Base-by-base conservation (phyloP, 75 land plant species). In the Larix kaempferi region DNA sequence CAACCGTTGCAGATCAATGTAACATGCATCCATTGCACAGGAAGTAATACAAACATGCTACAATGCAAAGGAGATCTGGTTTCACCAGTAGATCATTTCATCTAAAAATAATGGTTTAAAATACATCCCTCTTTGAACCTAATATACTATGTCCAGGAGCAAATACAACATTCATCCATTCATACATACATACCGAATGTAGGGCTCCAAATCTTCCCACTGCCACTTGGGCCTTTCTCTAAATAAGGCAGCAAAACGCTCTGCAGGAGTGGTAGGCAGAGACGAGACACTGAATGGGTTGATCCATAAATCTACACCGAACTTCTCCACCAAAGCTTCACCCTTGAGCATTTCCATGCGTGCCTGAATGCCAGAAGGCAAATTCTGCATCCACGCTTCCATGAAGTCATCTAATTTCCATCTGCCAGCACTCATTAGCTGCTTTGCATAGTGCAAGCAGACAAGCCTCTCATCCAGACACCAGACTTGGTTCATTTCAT, bases 131-230 rank as follows among this genome's bases (percentile, higher is more conserved):
- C 54, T 10, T 49, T 10, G 54, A 49, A 49, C 54, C 54, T 49
- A 49, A 10, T 49, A 44, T 44, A 49, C 10, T 11, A 49, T 49
- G 54, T 49, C 11, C 12, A 49, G 10, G 12, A 49, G 11, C 12
- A 49, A 49, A 49, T 49, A 49, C 54, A 49, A 10, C 54, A 49
- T 49, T 49, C 54, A 49, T 49, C 10, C 54, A 49, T 49, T 10
- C 2, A 71, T 7, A 14, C 8, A 58, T 5, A 8, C 15, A 59
- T 71, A 97, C 99, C 95, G 89, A 75, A 97, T 77, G 67, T 91
- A 97, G 27, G 99, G 99, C 83, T 95, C 90, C 61, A 97, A 76
- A 79, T 97, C 92, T 74, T 92, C 86, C 95, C 93, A 86, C 74
- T 95, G 92, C 99, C 99, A 97, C 78, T 86, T 94, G 58, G 86